Evolutionary conservation across 2,329 filamentous ascomycete genomes (phyloP), one percentile per base, ranked within the genome.

Genomic region (Epichloe hybrida): DNA sequence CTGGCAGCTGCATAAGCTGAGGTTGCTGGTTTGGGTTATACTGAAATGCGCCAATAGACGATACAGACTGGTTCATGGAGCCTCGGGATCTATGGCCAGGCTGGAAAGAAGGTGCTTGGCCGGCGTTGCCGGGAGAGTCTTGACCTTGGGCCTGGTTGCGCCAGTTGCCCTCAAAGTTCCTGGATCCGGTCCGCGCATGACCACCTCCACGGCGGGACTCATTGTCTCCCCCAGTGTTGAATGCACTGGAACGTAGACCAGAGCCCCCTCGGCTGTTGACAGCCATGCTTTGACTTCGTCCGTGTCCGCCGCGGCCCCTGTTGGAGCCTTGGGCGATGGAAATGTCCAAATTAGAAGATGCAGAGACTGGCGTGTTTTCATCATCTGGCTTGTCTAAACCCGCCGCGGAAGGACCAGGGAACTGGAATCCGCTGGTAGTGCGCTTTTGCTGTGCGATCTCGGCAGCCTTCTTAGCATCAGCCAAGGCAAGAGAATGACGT

Each of bases 131-230:
- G 41, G 65, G 49, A 60, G 73, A 71, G 50, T 84, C 83, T 64
- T 88, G 86, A 61, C 76, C 75, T 57, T 77, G 74, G 57, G 62
- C 62, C 59, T 86, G 90, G 62, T 89, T 94, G 61, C 93, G 86
- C 93, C 93, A 98, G 70, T 98, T 98, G 61, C 90, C 84, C 59
- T 98, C 93, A 63, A 97, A 97, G 70, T 97, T 98, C 56, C 93
- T 83, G 23, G 93, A 98, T 11, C 80, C 80, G 35, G 83, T 84
- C 55, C 93, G 81, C 56, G 80, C 83, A 65, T 98, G 93, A 51
- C 88, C 84, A 41, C 85, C 86, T 59, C 84, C 83, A 59, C 88
- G 86, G 54, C 81, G 76, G 63, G 89, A 86, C 58, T 93, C 88
- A 54, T 57, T 64, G 43, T 64, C 66, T 38, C 68, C 68, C 68